Percentiles rank a stretch among this genome's conserved stretches.
These are phyloP conservation scores for Penicillium chermesinum DNA, from an alignment of 495 filamentous ascomycete species.

Conservation along the genomic window DNA sequence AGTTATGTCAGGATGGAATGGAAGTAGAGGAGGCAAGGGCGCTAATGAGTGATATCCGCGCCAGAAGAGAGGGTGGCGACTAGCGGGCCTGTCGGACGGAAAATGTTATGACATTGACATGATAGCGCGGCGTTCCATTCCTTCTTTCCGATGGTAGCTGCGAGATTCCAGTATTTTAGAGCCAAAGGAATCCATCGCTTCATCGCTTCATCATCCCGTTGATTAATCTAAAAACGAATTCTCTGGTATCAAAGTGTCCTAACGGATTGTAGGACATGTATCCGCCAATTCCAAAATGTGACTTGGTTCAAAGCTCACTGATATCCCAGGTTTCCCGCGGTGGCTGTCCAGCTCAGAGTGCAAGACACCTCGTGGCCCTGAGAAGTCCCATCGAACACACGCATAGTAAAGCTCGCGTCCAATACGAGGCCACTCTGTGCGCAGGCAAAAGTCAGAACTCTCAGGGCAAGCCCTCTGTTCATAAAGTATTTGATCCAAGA, in stretches of 20 bases:
- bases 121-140: conserved; percentile 17
- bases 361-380: not conserved
- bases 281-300: conserved; percentile 23
- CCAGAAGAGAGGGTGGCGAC: conserved; percentile 58
- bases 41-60: conserved; percentile 81
- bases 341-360: not conserved
- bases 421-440: conserved; percentile 28
- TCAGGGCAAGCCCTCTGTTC: conserved; percentile 8
- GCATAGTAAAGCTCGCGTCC: conserved; percentile 31
- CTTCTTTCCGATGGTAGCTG: not conserved
- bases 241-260: not conserved
- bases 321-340: not conserved
- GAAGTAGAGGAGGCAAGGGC: conserved; percentile 99
- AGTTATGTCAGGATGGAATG: conserved; percentile 91
- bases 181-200: not conserved
- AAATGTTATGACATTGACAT: conserved; percentile 14
- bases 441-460: conserved; percentile 23
- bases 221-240: not conserved
- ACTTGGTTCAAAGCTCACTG: conserved; percentile 15
- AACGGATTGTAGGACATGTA: conserved; percentile 8
- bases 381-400: conserved; percentile 26
- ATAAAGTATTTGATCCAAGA: conserved; percentile 27
- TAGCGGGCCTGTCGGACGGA: conserved; percentile 10
- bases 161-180: not conserved
- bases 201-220: not conserved